phyloP scores from a whole-genome alignment of 805 yeast species.

The Barnettozyma vustinii region DNA sequence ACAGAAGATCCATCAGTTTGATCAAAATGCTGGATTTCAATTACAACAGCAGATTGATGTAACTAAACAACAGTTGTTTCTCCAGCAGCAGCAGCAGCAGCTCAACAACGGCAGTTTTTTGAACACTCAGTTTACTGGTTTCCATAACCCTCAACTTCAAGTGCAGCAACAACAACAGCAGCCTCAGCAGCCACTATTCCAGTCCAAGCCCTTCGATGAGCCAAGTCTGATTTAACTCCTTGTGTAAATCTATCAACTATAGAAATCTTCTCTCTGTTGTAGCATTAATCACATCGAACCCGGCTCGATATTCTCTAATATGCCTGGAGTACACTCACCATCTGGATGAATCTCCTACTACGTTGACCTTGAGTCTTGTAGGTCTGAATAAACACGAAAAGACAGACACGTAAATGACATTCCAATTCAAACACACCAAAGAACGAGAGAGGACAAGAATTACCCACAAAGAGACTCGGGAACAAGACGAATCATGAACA shows the following conservation, averaged over 20 bases:
- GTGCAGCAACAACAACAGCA: not conserved
- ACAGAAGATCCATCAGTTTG: conserved; percentile 31
- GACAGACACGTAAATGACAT: too few species aligned
- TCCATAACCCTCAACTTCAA: not conserved
- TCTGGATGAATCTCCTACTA: too few species aligned
- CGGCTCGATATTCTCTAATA: too few species aligned
- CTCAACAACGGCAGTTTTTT: conserved; percentile 1
- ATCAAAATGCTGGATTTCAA: conserved; percentile 33
- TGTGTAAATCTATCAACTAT: not conserved
- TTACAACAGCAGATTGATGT: conserved; percentile 25
- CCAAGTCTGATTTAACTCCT: conserved; percentile 6
- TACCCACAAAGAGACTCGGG: too few species aligned
- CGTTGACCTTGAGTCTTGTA: too few species aligned
- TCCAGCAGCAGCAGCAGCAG: conserved; percentile 11
- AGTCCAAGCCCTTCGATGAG: conserved; percentile 2
- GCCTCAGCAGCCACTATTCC: not conserved
- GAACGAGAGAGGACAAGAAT: too few species aligned
- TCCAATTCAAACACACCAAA: too few species aligned
- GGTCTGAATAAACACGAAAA: too few species aligned
- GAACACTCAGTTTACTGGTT: conserved; percentile 8
- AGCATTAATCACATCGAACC: too few species aligned
- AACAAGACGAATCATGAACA: too few species aligned
- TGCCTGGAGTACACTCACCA: too few species aligned
- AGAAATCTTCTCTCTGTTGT: not conserved
- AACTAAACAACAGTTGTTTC: conserved; percentile 23